Base-by-base conservation (phyloP, 1,139 yeast species). In the Candida dubliniensis region DNA sequence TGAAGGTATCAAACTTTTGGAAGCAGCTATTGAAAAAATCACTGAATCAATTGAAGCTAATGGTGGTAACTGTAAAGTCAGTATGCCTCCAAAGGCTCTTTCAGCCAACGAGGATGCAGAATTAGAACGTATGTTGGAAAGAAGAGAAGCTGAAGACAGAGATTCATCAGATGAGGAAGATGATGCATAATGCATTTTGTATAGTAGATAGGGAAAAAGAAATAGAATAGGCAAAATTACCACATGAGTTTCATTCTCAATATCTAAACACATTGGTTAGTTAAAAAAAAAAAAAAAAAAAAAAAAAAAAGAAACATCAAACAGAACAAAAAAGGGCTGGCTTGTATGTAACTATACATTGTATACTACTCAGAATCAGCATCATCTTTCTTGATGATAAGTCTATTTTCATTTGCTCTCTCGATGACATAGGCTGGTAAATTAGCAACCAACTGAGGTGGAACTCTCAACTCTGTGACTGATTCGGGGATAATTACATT, bases 51-150 rank as follows among this genome's bases (percentile, higher is more conserved):
- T 95, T 60, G 79, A 79, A 52, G 71, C 76, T 29, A 78, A 81
- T 44, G 96, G 90, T 47, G 99, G 99, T 61, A 80, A 82, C 48
- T 85, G 96, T 66, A 89, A 87, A 57, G 86, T 93, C 53, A 90
- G 95, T 51, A 91, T 93, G 97, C 93, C 96, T 58, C 98, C 99
- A 61, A 91, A 91, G 81, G 97, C 98, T 39, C 98, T 93, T 54
- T 89, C 97, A 49, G 98, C 96, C 49, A 87, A 93, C 50, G 99
- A 93, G 67, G 99, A 93, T 67, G 98, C 97, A 49, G 98, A 91
- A 71, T 82, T 93, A 63, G 96, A 90, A 69, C 96, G 96, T 53
- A 77, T 93, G 56, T 85, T 93, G 82, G 78, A 74, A 55, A 68
- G 74, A 52, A 74, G 74, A 57, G 78, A 71, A 58, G 76, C 71